Base-by-base conservation (phyloP, 495 filamentous ascomycete species). In the Aspergillus sparsus region DNA sequence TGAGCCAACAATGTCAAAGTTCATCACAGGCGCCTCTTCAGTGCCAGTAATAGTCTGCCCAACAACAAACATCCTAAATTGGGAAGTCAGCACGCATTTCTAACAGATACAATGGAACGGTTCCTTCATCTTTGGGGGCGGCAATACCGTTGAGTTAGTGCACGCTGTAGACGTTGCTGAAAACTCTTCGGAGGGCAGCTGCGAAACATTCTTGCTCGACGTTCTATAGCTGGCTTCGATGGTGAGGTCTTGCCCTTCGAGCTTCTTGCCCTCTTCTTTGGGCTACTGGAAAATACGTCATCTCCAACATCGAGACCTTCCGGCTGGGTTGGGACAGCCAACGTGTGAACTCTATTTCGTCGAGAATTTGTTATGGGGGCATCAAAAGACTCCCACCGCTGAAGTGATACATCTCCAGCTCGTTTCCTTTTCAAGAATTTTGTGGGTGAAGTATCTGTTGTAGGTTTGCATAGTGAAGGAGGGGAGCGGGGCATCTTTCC, bases 1-100 rank as follows among this genome's bases (percentile, higher is more conserved):
- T 7, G 87, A 82, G 27, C 91, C 91, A 12, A 87, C 86, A 50
- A 95, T 74, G 37, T 88, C 82, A 63, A 93, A 83, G 1, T 66
- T 74, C 57, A 89, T 82, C 36, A 79, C 71, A 2, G 78, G 84
- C 4, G 61, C 58, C 0, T 77, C 68, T 3, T 71, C 68, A 6
- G 74, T 77, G 11, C 72, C 74, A 31, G 56, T 58, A 6, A 83
- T 74, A 15, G 64, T 74, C 27, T 85, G 77, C 39, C 76, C 71
- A 6, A 87, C 71, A 6, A 87, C 77, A 58, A 80, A 85, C 81
- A 89, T 86, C 31, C 84, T 85, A 55, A 1, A 56, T 13, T 60
- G 1, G 27, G 36, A 32, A n/a, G 37, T 35, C 9, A 51, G 21
- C 21, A 27, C 3, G 3, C 21, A 27, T 27, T 27, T 27, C 21